Evolutionary conservation across 2,329 filamentous ascomycete genomes (phyloP), one percentile per base, ranked within the genome.

Genomic region (Pestalotiopsis sp.): DNA sequence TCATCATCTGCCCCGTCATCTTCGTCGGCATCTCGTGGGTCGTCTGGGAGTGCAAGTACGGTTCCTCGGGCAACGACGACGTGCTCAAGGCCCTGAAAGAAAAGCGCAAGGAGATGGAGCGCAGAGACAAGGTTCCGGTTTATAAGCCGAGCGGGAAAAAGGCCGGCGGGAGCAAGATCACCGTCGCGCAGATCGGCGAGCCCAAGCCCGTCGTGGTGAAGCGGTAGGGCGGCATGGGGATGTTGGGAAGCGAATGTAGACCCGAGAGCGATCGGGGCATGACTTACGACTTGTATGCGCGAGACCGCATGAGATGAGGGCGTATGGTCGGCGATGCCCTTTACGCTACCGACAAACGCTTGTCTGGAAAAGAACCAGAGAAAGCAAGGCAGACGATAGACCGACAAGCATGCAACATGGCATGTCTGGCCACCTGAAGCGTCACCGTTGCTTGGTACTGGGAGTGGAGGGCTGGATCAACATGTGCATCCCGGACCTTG

Each of bases 1-100:
- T 68, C 39, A 38, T 58, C 27, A 61, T 58, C 9, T 23, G 13
- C 23, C 67, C 67, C 7, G 56, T 39, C 12, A 27, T 65, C 49
- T 38, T 68, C 13, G 45, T 57, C 23, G 31, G 56, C 4, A 25
- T 66, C 23, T 25, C 23, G 27, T 57, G 45, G 64, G 23, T 38
- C 45, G 31, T 58, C 25, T 57, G 52, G 45, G 52, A 66, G 52
- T 41, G 52, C 45, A 52, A 39, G 13, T 58, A 17, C 17, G 49
- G 49, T 2, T 59, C 52, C 45, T 14, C 56, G 11, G 45, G 31
- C 41, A 52, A 52, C 39, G 61, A 64, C 25, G 61, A 64, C 20
- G 61, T 64, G 38, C 14, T 25, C 36, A 23, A 52, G 41, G 61
- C 61, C 3, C 41, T 64, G n/a, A 64, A 20, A 20, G 61, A 64